Conservation (phyloP, 1,284 basidiomycete genomes). For the Heterobasidion annosum region DNA sequence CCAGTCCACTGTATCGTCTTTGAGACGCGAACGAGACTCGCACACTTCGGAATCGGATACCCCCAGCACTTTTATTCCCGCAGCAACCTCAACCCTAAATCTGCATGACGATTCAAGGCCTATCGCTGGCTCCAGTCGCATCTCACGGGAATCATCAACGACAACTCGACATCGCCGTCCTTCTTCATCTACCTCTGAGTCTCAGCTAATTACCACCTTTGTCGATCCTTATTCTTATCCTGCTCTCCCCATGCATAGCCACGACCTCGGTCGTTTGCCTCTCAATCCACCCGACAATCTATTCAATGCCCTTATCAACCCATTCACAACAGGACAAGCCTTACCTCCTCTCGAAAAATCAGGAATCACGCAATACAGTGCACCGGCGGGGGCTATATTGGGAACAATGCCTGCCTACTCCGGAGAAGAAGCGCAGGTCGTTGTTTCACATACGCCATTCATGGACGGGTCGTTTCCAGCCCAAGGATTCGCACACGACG, state of each 20-base stretch:
- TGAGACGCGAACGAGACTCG: conserved; percentile 55
- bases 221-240: background rate
- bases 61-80: background rate
- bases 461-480: too few species aligned
- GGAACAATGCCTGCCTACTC: too few species aligned
- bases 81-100: conserved; percentile 3
- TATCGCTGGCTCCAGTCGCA: conserved; percentile 16
- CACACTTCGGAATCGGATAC: conserved; percentile 25
- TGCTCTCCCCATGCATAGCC: conserved; percentile 44
- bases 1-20: conserved; percentile 32
- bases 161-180: conserved; percentile 2
- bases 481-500: too few species aligned
- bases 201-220: background rate
- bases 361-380: too few species aligned
- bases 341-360: too few species aligned
- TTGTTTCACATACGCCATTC: too few species aligned
- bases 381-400: too few species aligned
- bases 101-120: conserved; percentile 6
- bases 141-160: too few species aligned
- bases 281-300: background rate
- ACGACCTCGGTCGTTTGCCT: conserved; percentile 48
- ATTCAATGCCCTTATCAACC: too few species aligned
- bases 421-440: too few species aligned
- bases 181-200: background rate
- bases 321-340: too few species aligned